Base-by-base conservation (phyloP, 2,329 filamentous ascomycete genomes). In the Lecanicillium sp. region DNA sequence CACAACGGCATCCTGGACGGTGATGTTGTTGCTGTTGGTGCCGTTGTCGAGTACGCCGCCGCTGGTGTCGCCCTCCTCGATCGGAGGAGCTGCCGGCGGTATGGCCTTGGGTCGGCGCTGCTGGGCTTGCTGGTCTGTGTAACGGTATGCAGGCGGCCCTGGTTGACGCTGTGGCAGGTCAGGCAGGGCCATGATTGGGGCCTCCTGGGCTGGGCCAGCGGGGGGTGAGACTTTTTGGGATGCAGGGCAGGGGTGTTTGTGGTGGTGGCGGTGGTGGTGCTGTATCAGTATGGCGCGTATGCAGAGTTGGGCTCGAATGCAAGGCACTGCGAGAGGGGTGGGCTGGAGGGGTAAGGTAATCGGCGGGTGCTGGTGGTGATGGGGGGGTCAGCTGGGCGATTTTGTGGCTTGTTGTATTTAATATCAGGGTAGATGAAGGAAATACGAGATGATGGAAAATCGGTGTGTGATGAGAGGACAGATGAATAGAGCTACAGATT, bases 81-180 rank as follows among this genome's bases (percentile, higher is more conserved):
- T 48, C 51, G 35, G 48, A 41, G 32, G 44, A 21, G 19, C 43
- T 38, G 23, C 44, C 32, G 39, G 32, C n/a, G 56, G 29, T 17
- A 56, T 57, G 60, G 62, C 51, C 56, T 57, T n/a, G 38, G 37
- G 26, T 19, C 29, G 42, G 7, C 39, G 37, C 33, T 40, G 39
- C 17, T 51, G 45, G 12, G 26, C 7, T 14, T 19, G 32, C 45
- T 21, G 14, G 11, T 37, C 30, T 36, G 37, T 21, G 45, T 21
- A 19, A 41, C 37, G 23, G 20, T 36, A 29, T 26, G 24, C 29
- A n/a, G 17, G 27, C 27, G 14, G 15, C 45, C 45, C 37, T 19
- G 37, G 45, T 32, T 29, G 39, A 32, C 39, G 38, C 39, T 30
- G 46, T 49, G 46, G 46, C 17, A 42, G 37, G 15, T 35, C 14